A percentile compares a stretch with the other conserved stretches of the same genome.
These are phyloP conservation scores for Kodamaea leandrae DNA, from an alignment of 805 yeast species.

Conservation along the genomic window DNA sequence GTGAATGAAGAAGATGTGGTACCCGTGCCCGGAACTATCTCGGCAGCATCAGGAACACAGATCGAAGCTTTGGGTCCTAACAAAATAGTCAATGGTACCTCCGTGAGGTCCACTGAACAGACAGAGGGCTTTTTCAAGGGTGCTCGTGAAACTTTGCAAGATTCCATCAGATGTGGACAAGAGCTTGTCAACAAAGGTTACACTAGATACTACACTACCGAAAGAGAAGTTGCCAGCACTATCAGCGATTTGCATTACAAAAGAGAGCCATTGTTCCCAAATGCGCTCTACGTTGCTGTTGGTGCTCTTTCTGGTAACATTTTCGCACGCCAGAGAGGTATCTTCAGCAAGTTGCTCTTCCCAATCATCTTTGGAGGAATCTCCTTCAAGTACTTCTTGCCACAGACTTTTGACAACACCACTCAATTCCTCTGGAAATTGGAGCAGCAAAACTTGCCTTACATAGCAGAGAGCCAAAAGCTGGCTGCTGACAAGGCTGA, in stretches of 20 bases:
- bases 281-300: constrained; percentile 61
- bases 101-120: constrained; percentile 49
- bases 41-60: constrained; percentile 43
- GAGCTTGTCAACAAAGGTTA: constrained; percentile 47
- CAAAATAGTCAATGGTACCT: constrained; percentile 51
- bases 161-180: constrained; percentile 24
- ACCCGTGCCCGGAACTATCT: constrained; percentile 51
- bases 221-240: constrained; percentile 61
- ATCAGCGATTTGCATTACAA: constrained; percentile 61
- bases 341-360: constrained; percentile 49
- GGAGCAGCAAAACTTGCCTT: constrained; percentile 61
- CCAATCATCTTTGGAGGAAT: constrained; percentile 62
- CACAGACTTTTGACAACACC: constrained; percentile 66
- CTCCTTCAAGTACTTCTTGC: constrained; percentile 69
- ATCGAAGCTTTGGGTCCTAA: constrained; percentile 46
- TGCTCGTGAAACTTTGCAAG: constrained; percentile 45
- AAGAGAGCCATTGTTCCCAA: constrained; percentile 70
- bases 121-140: constrained; percentile 49
- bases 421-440: constrained; percentile 53
- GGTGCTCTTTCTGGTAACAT: constrained; percentile 74
- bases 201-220: constrained; percentile 52
- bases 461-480: constrained; percentile 61
- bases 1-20: constrained; percentile 46
- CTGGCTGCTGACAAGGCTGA: constrained; percentile 45
- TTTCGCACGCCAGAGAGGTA: constrained; percentile 63